Evolutionary conservation across 2,329 filamentous ascomycete species (phyloP), one percentile per base, ranked within the genome.

Genomic region (Ceratocystis albifundus): DNA sequence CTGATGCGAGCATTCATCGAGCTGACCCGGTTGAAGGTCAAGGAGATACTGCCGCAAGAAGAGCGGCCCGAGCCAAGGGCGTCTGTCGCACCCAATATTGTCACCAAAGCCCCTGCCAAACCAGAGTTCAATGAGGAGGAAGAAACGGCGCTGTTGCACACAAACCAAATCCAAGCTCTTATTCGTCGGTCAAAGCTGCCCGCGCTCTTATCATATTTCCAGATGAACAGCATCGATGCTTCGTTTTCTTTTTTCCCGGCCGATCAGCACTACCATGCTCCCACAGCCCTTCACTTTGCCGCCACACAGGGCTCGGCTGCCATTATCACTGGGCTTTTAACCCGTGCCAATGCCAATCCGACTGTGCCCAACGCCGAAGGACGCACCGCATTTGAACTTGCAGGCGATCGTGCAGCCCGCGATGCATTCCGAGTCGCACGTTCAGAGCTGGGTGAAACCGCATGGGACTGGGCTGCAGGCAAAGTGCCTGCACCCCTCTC

Each of bases 1-100:
- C 84, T 99, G 0, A 94, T 97, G 88, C 85, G 93, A 48, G 88
- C 88, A 0, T 99, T 96, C 72, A 88, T 96, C 69, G 94, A 99
- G 77, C 81, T 99, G 41, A 99, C 94, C 0, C 82, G 94, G 17
- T 82, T 96, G 17, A 96, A 99, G 75, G 82, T 96, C 61, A 85
- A 84, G 62, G 87, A 89, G 69, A 82, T 97, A 32, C 82, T 89
- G 67, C 88, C 90, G 69, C 81, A 79, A 2, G 81, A 85, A 12
- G 79, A 80, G 68, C 59, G 41, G 17, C 76, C 74, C 70, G 75
- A 76, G 48, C 71, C 77, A 4, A 76, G 81, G 17, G 65, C 70
- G 1, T 46, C 69, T 15, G 75, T 71, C 67, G 71, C 69, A 20
- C 70, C 70, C 55, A 80, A 73, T 74, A 70, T 76, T 3, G 61